A percentile compares a stretch with the other conserved stretches of the same genome.
Evolutionary conservation across 1,284 basidiomycete genomes (phyloP).

Genomic region (Schizophyllum amplum): DNA sequence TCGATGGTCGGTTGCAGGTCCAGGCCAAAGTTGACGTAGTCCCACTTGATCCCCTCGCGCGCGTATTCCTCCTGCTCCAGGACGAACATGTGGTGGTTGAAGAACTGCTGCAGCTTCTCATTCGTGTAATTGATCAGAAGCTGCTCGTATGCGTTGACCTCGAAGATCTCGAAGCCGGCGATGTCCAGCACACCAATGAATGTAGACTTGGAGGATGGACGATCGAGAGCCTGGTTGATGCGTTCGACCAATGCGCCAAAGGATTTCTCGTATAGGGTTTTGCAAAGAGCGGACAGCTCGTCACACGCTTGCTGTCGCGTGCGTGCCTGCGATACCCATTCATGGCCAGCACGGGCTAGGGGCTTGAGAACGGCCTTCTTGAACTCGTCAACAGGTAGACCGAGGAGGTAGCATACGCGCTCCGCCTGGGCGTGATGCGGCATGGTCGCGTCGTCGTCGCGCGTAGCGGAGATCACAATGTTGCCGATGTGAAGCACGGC

Average conservation of each 20-base stretch:
- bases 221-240: constrained; percentile 91
- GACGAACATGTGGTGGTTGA: constrained; percentile 99
- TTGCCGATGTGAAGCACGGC: constrained; percentile 96
- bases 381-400: constrained; percentile 87
- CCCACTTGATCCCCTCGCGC: constrained; percentile 96
- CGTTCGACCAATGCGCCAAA: constrained; percentile 92
- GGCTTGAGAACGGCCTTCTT: constrained; percentile 84
- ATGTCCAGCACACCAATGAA: constrained; percentile 99
- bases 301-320: constrained; percentile 91
- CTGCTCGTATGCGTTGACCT: constrained; percentile 91
- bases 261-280: constrained; percentile 96
- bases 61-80: constrained; percentile 99
- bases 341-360: constrained; percentile 88
- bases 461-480: constrained; percentile 75
- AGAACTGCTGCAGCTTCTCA: constrained; percentile 94
- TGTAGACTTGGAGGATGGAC: constrained; percentile 89
- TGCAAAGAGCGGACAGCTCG: constrained; percentile 88
- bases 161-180: constrained; percentile 97
- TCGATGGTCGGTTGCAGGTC: constrained; percentile 99
- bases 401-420: constrained; percentile 89
- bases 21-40: constrained; percentile 97
- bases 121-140: constrained; percentile 99
- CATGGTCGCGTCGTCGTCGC: constrained; percentile 86
- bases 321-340: constrained; percentile 94
- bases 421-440: constrained; percentile 78